These are phyloP conservation scores for Epichloe uncinata DNA, from an alignment of 2,329 filamentous ascomycete species.

Conservation along the genomic window DNA sequence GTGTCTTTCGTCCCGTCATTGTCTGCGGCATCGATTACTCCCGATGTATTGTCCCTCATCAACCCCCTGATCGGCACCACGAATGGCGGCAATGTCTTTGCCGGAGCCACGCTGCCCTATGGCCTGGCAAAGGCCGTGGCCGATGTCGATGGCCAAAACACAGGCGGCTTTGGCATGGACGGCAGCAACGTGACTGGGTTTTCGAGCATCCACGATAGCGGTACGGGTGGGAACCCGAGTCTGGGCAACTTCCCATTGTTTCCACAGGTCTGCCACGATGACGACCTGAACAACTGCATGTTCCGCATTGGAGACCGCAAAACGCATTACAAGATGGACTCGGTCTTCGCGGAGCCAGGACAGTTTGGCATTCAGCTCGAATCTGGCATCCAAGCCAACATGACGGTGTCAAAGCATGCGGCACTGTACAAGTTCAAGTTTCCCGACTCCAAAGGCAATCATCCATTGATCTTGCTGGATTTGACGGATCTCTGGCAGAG, in stretches of 20 bases:
- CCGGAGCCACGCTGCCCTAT: slow-evolving; percentile 39
- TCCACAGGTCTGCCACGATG: slow-evolving; percentile 32
- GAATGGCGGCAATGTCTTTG: slow-evolving; percentile 45
- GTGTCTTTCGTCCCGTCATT: background rate
- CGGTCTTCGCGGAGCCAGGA: slow-evolving; percentile 40
- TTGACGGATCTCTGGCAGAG: slow-evolving; percentile 38
- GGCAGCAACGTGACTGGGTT: slow-evolving; percentile 35
- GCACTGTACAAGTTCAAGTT: slow-evolving; percentile 50
- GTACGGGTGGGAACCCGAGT: slow-evolving; percentile 26
- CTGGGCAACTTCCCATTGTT: slow-evolving; percentile 41
- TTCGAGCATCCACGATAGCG: slow-evolving; percentile 38
- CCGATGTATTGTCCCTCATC: slow-evolving; percentile 24
- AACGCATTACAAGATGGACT: slow-evolving; percentile 33
- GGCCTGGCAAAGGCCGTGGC: slow-evolving; percentile 22
- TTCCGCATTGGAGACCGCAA: slow-evolving; percentile 37
- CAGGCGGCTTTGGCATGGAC: slow-evolving; percentile 40
- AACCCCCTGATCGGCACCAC: slow-evolving; percentile 48
- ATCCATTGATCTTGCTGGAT: slow-evolving; percentile 46
- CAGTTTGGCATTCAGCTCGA: slow-evolving; percentile 45
- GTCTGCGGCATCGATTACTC: background rate
- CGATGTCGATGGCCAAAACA: slow-evolving; percentile 26
- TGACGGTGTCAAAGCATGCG: slow-evolving; percentile 46
- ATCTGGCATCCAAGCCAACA: slow-evolving; percentile 44
- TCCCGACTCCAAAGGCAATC: slow-evolving; percentile 16
- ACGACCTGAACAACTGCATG: slow-evolving; percentile 34